Evolutionary conservation across 495 filamentous ascomycete species (phyloP), one percentile per base, ranked within the genome.

Genomic region (Penicillium daleae): DNA sequence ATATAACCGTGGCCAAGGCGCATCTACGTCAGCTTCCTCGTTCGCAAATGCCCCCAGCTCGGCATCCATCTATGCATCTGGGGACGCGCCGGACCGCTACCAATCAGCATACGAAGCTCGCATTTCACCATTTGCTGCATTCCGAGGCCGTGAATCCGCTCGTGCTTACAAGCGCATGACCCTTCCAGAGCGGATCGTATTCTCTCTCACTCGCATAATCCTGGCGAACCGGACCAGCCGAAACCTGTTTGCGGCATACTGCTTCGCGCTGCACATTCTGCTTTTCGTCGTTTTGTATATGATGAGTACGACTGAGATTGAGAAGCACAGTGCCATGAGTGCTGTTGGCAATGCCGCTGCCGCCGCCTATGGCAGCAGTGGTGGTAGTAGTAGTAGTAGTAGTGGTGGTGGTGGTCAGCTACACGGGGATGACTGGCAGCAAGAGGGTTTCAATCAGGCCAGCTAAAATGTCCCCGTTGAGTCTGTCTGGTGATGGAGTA

Each of bases 81-180:
- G 75, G 65, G 87, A 82, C 70, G 87, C 80, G 21, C 77, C 82
- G 29, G 93, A 98, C 72, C 86, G 93, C 29, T 99, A 99, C 70
- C 85, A 92, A 55, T 90, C 91, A 53, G 91, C 93, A 9, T 99
- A 99, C 75, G 95, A 99, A 77, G 89, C 90, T 22, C 94, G 92
- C 69, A 89, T 99, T 33, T 96, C 92, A 13, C 95, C 95, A 0
- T 99, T 99, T 69, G 93, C 94, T 27, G 92, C 91, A 7, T 99
- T 98, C 77, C 84, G 93, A 40, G 93, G 95, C 6, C 87, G 93
- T 39, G 95, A 99, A 80, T 91, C 90, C 37, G 89, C 92, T 6
- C 82, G 95, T 32, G 96, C 95, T n/a, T 92, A 96, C 74, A 93
- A 94, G 69, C 87, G 95, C 32, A 97, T 99, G 94, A 92, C 86